phyloP scores from a whole-genome alignment of 1,139 yeast genomes.

The Starmera stellimalicola region DNA sequence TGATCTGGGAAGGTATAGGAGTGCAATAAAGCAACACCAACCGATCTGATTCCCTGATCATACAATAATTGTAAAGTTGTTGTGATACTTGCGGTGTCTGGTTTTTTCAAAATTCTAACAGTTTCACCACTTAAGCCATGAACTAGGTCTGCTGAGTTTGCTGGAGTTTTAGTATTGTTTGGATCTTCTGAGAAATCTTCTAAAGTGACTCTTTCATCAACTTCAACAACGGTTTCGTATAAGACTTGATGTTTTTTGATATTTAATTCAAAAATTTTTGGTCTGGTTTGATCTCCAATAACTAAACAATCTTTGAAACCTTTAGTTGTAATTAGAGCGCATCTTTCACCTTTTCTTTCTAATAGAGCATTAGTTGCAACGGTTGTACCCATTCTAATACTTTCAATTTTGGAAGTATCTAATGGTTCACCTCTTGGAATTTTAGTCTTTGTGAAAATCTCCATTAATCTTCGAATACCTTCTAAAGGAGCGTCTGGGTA shows the following conservation, averaged over 20 bases:
- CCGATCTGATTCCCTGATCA: slow-evolving; percentile 47
- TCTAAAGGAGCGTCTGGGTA: slow-evolving; percentile 87
- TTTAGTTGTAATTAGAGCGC: slow-evolving; percentile 55
- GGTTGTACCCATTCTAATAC: slow-evolving; percentile 72
- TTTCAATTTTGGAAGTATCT: slow-evolving; percentile 39
- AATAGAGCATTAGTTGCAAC: slow-evolving; percentile 69
- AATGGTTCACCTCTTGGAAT: slow-evolving; percentile 43
- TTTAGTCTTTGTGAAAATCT: slow-evolving; percentile 36
- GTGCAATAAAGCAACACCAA: slow-evolving; percentile 63
- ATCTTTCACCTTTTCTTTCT: slow-evolving; percentile 58
- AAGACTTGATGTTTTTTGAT: slow-evolving; percentile 51
- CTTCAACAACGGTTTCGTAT: slow-evolving; percentile 54
- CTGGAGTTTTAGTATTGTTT: slow-evolving; percentile 21
- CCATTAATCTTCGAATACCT: slow-evolving; percentile 75
- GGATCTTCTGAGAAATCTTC: slow-evolving; percentile 62
- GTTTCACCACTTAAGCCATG: slow-evolving; percentile 58
- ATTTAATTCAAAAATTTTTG: slow-evolving; percentile 40
- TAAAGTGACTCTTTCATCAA: slow-evolving; percentile 64
- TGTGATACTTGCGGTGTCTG: slow-evolving; percentile 33
- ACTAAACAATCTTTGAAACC: slow-evolving; percentile 56
- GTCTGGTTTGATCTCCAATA: slow-evolving; percentile 71
- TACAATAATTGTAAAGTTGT: slow-evolving; percentile 32
- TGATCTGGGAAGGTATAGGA: slow-evolving; percentile 64
- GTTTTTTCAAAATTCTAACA: slow-evolving; percentile 41
- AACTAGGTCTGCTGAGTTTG: slow-evolving; percentile 25